Conservation (phyloP, 345 rosid genomes). For the Corchorus capsularis region DNA sequence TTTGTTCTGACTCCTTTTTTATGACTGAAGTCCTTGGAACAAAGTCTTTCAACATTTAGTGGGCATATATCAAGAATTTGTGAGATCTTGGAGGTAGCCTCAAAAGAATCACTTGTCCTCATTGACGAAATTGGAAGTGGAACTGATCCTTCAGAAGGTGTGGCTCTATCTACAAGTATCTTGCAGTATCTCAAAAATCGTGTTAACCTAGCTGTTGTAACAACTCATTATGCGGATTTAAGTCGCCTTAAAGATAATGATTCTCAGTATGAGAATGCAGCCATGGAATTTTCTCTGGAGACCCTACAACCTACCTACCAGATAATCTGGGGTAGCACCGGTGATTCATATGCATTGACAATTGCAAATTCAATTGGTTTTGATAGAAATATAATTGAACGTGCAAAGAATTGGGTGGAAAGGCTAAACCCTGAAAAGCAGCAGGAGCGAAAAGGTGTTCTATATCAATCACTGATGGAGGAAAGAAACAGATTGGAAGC, state of each 20-base stretch:
- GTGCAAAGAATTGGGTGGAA: slow-evolving; percentile 72
- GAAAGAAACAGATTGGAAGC: slow-evolving; percentile 72
- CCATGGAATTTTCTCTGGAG: slow-evolving; percentile 89
- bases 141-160: slow-evolving; percentile 97
- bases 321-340: slow-evolving; percentile 83
- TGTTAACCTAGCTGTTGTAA: slow-evolving; percentile 70
- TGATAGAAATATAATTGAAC: slow-evolving; percentile 54
- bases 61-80: slow-evolving; percentile 80
- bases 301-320: slow-evolving; percentile 78
- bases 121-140: slow-evolving; percentile 94
- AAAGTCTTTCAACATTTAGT: slow-evolving; percentile 88
- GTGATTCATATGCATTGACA: slow-evolving; percentile 81
- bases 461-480: slow-evolving; percentile 71
- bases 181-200: slow-evolving; percentile 61
- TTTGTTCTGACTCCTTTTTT: slow-evolving; percentile 44
- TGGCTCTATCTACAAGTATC: slow-evolving; percentile 81
- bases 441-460: slow-evolving; percentile 57
- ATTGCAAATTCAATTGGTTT: slow-evolving; percentile 88
- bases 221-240: slow-evolving; percentile 91
- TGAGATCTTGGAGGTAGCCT: slow-evolving; percentile 66
- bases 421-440: slow-evolving; percentile 72
- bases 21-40: slow-evolving; percentile 81
- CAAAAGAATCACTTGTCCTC: slow-evolving; percentile 81
- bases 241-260: slow-evolving; percentile 79
- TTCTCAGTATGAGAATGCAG: slow-evolving; percentile 76